Evolutionary conservation across 208 protist genomes (phyloP).

Genomic region (Strigomonas culicis): DNA sequence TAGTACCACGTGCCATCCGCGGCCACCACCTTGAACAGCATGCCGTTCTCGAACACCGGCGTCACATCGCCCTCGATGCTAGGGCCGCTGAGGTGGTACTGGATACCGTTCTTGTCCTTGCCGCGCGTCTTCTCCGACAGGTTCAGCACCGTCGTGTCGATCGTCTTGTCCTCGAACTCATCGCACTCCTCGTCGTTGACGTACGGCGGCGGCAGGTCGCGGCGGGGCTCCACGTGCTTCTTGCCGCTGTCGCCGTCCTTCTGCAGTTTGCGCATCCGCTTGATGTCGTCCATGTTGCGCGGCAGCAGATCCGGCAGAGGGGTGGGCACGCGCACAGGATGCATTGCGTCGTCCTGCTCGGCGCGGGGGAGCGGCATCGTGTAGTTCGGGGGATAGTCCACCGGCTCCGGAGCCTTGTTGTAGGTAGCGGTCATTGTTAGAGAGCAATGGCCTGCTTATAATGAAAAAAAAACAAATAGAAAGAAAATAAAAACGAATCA

Average conservation of each 20-base stretch:
- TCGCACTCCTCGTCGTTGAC: conserved; percentile 81
- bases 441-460: not conserved
- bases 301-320: conserved; percentile 70
- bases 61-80: conserved; percentile 43
- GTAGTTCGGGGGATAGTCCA: conserved; percentile 39
- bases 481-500: not conserved
- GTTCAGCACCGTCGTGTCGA: conserved; percentile 40
- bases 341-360: conserved; percentile 50
- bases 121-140: conserved; percentile 32
- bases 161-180: conserved; percentile 79
- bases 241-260: conserved; percentile 46
- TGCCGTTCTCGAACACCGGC: conserved; percentile 55
- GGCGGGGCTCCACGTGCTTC: conserved; percentile 51
- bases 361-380: conserved; percentile 42
- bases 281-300: conserved; percentile 66
- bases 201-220: conserved; percentile 63
- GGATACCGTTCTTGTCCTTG: conserved; percentile 8
- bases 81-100: conserved; percentile 45
- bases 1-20: conserved; percentile 64
- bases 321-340: conserved; percentile 45
- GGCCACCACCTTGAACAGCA: conserved; percentile 68
- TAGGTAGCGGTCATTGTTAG: conserved; percentile 2
- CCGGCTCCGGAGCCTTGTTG: conserved; percentile 19
- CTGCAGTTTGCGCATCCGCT: conserved; percentile 54
- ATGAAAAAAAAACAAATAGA: conserved; percentile 8